Evolutionary conservation across 2,329 filamentous ascomycete genomes (phyloP), one percentile per base, ranked within the genome.

Genomic region (Hymenoscyphus fructigenus): DNA sequence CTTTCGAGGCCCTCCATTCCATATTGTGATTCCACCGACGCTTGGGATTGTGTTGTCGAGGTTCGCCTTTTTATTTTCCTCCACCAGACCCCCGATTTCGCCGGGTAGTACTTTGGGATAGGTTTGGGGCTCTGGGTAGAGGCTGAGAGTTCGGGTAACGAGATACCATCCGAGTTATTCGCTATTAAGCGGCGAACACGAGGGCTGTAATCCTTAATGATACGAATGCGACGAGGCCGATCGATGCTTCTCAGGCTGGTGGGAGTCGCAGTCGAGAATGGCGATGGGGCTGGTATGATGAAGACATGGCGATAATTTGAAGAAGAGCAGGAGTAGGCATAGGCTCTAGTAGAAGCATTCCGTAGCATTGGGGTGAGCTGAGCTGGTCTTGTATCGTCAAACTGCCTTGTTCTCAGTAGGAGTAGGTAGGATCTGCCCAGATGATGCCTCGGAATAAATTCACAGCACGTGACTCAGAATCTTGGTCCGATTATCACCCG

Each of bases 1-100:
- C 74, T 73, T 41, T 47, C n/a, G 44, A 50, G 44, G 20, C n/a
- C n/a, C 26, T 17, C 41, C 15, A 7, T 44, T 44, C n/a, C 41
- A 44, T 44, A 7, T 1, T 44, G 41, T n/a, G 41, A 44, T 44
- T 50, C 44, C 10, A 23, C 44, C 44, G n/a, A 7, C 10, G n/a
- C n/a, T 26, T 50, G 9, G 44, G 44, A 26, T 50, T 50, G 44
- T 23, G n/a, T 23, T 50, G 3, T 23, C 7, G 44, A 12, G 23
- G n/a, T 50, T 50, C 20, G n/a, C 44, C 17, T 10, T 3, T n/a
- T 23, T 50, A 50, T 50, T 15, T 7, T 50, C 44, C 20, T 50
- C 10, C 7, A 17, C 17, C 17, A 6, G 14, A n/a, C 14, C 17
- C 15, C 9, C 38, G 12, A 41, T 41, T 41, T 41, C 12, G 4